A percentile compares a stretch with the other conserved stretches of the same genome.
These are phyloP conservation scores for Euphorbia celastroides DNA, from an alignment of 441 rosid species.

Conservation along the genomic window DNA sequence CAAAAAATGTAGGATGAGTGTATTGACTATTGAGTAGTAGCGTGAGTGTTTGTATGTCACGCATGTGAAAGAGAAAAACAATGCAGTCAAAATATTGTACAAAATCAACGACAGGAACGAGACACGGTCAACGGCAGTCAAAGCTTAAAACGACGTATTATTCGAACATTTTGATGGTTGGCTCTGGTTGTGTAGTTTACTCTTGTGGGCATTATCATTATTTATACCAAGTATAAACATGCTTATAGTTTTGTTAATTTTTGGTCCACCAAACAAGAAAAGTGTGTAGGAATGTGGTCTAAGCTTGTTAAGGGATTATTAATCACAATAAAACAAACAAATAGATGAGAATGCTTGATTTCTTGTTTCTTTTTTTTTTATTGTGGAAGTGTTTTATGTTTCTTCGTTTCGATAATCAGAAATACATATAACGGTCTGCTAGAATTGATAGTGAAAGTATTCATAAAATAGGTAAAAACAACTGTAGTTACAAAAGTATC, in stretches of 20 bases:
- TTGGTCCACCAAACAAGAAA: conserved; percentile 16
- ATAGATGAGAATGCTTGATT: not conserved
- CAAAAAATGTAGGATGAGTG: not conserved
- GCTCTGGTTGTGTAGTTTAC: not conserved
- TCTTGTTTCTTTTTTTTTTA: not conserved
- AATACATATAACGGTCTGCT: too few species aligned
- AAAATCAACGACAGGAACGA: conserved; percentile 7
- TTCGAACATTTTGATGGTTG: not conserved
- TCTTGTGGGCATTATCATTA: not conserved
- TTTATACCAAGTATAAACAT: not conserved
- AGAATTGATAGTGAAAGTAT: too few species aligned
- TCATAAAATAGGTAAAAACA: too few species aligned
- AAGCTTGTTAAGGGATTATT: conserved; percentile 5
- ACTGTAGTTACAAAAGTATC: too few species aligned
- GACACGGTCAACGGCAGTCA: conserved; percentile 2
- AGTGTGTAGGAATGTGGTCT: conserved; percentile 4
- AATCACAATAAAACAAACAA: not conserved
- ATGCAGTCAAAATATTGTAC: not conserved
- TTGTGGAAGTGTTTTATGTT: not conserved
- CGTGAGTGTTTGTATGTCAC: not conserved
- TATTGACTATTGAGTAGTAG: not conserved
- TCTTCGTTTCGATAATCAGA: not conserved
- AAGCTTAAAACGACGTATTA: conserved; percentile 11
- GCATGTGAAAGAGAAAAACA: not conserved
- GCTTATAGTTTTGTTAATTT: conserved; percentile 6